Conservation (phyloP, 2,329 filamentous ascomycete genomes). For the Nemania abortiva region DNA sequence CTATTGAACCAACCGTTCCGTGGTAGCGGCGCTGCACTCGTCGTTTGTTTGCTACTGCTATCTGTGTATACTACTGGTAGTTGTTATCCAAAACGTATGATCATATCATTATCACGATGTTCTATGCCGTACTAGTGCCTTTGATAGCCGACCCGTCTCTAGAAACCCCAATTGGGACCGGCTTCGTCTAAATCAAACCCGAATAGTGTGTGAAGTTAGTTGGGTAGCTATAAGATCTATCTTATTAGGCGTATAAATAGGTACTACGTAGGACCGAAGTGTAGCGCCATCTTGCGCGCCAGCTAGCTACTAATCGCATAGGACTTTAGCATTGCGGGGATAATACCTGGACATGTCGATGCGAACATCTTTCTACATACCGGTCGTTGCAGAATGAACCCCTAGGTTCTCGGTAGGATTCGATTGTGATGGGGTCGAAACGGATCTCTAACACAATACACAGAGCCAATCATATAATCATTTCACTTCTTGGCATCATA, state of each 20-base stretch:
- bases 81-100: neutral
- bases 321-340: neutral
- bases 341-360: too few relatives aligned
- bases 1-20: neutral
- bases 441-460: conserved; percentile 24
- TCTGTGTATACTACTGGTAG: neutral
- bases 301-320: neutral
- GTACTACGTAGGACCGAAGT: neutral
- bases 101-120: neutral
- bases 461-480: conserved; percentile 11
- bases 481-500: conserved; percentile 25
- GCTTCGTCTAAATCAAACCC: too few relatives aligned
- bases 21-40: too few relatives aligned
- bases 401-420: neutral
- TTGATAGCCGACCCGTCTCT: neutral
- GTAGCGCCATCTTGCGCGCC: neutral
- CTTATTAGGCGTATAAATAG: neutral
- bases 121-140: neutral
- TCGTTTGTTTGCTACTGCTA: neutral
- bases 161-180: neutral
- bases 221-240: neutral
- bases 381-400: neutral
- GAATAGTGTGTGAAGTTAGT: too few relatives aligned
- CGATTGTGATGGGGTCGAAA: conserved; percentile 16
- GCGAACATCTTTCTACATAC: too few relatives aligned